Percentiles rank a stretch among this genome's conserved stretches.
Evolutionary conservation across 2,329 filamentous ascomycete species (phyloP).

Genomic region (Aspergillus sp.): DNA sequence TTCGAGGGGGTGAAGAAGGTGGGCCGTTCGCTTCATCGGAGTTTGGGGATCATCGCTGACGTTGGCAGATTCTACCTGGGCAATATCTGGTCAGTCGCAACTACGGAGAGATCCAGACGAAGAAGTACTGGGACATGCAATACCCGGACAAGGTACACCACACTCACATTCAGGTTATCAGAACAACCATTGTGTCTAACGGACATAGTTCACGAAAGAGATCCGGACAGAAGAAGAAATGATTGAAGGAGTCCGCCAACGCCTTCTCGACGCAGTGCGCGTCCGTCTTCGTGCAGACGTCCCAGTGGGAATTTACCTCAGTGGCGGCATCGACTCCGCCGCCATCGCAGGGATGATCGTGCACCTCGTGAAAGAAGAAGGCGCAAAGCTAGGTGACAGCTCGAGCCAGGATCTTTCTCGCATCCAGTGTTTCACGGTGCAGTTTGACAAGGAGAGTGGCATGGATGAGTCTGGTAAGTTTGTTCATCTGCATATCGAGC

Average conservation of each 20-base stretch:
- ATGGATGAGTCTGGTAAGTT: constrained; percentile 54
- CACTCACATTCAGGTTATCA: too few species aligned
- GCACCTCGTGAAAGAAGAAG: constrained; percentile 53
- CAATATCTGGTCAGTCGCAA: constrained; percentile 49
- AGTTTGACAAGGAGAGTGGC: constrained; percentile 55
- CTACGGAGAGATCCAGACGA: constrained; percentile 43
- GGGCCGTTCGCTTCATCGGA: not conserved
- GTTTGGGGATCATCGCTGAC: not conserved
- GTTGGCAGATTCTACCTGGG: constrained; percentile 47
- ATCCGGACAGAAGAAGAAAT: constrained; percentile 56
- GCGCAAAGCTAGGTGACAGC: constrained; percentile 52
- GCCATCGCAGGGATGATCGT: constrained; percentile 61
- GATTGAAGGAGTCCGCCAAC: constrained; percentile 54
- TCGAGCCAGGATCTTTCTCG: constrained; percentile 37
- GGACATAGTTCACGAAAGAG: not conserved
- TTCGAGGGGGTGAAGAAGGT: constrained; percentile 56
- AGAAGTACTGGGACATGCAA: constrained; percentile 58
- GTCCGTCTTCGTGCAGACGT: constrained; percentile 63
- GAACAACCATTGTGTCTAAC: not conserved
- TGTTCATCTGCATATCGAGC: not conserved
- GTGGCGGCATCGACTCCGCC: constrained; percentile 63
- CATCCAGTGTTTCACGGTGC: constrained; percentile 56
- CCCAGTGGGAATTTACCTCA: constrained; percentile 61
- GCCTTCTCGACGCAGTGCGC: constrained; percentile 57
- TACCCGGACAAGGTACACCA: constrained; percentile 57